Base-by-base conservation (phyloP, 208 protist genomes). In the Acanthamoeba triangularis region DNA sequence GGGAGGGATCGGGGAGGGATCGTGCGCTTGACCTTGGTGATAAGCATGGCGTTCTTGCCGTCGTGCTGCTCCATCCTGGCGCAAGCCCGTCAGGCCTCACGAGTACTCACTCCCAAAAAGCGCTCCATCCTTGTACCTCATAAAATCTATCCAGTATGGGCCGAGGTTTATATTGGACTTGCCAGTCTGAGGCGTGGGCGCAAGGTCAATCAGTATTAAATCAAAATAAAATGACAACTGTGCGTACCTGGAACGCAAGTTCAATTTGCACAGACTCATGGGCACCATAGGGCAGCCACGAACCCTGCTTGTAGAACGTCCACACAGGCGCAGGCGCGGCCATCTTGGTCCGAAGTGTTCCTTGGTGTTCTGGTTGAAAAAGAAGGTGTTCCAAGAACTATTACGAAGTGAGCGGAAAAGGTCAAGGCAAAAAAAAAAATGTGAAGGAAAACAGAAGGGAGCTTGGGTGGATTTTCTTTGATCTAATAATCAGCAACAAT, bases 41-140 rank as follows among this genome's bases (percentile, higher is more conserved):
- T 82, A 16, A 82, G 41, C 74, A 82, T 54, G 16, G 74, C 37
- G 74, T 82, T 82, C 74, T 82, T 82, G 41, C 74, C 74, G 44
- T 82, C 74, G 23, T 82, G 74, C 37, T 82, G 16, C 44, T 82
- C 74, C 74, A 82, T 82, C 37, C 74, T 82, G 74, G 7, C 16
- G 2, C 6, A 72, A 37, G 65, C 56, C 18, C 61, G 61, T 67
- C 28, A n/a, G 25, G 28, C 28, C n/a, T n/a, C 13, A 78, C n/a
- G n/a, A 47, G 13, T 1, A n/a, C 13, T 80, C 33, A 33, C 33
- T 25, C 0, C 47, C 8, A 13, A 44, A 28, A n/a, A 13, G 37
- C 69, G n/a, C 7, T 10, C 25, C 6, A 35, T 23, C 18, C 10
- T 28, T 25, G 74, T 35, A 82, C 74, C 74, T 14, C 74, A 82